Evolutionary conservation across 768 basidiomycete species (phyloP).

Genomic region (Rhodotorula taiwanensis): DNA sequence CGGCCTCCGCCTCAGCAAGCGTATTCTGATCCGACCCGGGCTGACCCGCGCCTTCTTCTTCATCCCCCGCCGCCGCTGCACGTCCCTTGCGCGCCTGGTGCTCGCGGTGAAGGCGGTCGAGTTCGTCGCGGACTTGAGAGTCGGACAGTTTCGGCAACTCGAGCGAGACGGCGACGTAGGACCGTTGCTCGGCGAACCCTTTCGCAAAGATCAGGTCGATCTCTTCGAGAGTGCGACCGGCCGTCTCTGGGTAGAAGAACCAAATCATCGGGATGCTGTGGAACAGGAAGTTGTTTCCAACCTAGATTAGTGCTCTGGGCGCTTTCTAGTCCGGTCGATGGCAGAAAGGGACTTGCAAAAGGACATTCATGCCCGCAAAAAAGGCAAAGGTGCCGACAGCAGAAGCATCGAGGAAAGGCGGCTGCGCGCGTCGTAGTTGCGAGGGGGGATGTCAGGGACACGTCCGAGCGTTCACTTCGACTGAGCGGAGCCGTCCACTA

Average conservation of each 20-base stretch:
- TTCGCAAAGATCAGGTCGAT: constrained; percentile 38
- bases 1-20: constrained; percentile 10
- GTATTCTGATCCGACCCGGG: constrained; percentile 19
- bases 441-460: no score
- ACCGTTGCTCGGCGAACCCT: constrained; percentile 38
- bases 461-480: no score
- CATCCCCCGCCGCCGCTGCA: no score
- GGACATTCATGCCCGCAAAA: constrained; percentile 6
- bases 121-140: not conserved
- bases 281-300: constrained; percentile 21
- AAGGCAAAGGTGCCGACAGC: not conserved
- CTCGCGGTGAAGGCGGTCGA: constrained; percentile 1
- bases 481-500: no score
- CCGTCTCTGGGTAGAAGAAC: constrained; percentile 28
- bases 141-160: constrained; percentile 4
- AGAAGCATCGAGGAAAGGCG: constrained; percentile 10
- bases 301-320: constrained; percentile 32
- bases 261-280: constrained; percentile 20
- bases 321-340: not conserved
- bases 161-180: constrained; percentile 23
- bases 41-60: not conserved
- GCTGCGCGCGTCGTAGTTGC: no score
- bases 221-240: constrained; percentile 38
- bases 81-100: constrained; percentile 14
- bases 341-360: constrained; percentile 10